Conservation (phyloP, 768 basidiomycete species). For the Leccinum subtestaceum region DNA sequence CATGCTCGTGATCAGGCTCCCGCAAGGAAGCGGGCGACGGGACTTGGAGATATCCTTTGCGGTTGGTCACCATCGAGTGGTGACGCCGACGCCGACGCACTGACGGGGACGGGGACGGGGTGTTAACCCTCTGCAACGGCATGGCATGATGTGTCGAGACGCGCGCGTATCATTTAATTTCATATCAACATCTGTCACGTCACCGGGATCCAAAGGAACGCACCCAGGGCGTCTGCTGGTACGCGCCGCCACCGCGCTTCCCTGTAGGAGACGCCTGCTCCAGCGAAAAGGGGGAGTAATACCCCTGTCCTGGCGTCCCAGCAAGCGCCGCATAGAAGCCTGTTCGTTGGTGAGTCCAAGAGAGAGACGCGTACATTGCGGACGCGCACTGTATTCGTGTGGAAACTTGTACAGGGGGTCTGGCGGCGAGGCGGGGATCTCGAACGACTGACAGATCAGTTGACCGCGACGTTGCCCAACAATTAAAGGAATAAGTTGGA, state of each 20-base stretch:
- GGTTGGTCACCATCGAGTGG: background rate
- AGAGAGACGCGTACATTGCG: too few species aligned
- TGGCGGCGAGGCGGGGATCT: conserved; percentile 24
- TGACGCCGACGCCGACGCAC: background rate
- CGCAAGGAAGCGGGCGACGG: conserved; percentile 8
- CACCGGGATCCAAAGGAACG: background rate
- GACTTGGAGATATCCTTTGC: conserved; percentile 16
- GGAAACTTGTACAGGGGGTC: conserved; percentile 29
- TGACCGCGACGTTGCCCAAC: background rate
- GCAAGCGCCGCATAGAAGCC: conserved; percentile 24
- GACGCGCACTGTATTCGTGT: conserved; percentile 20
- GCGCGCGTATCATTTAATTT: background rate
- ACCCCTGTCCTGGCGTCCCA: conserved; percentile 12
- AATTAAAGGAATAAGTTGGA: background rate
- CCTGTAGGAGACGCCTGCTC: background rate
- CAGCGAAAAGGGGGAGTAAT: conserved; percentile 11
- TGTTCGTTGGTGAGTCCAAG: conserved; percentile 3
- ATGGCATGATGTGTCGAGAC: background rate
- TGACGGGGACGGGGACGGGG: background rate
- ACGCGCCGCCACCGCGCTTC: background rate
- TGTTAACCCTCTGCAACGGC: background rate
- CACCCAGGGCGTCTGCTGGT: background rate
- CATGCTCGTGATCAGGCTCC: background rate
- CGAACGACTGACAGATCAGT: conserved; percentile 20
- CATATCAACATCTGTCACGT: background rate